A percentile compares a stretch with the other conserved stretches of the same genome.
These are phyloP conservation scores for Hemileccinum rubropunctum DNA, from an alignment of 768 basidiomycete species.

Conservation along the genomic window DNA sequence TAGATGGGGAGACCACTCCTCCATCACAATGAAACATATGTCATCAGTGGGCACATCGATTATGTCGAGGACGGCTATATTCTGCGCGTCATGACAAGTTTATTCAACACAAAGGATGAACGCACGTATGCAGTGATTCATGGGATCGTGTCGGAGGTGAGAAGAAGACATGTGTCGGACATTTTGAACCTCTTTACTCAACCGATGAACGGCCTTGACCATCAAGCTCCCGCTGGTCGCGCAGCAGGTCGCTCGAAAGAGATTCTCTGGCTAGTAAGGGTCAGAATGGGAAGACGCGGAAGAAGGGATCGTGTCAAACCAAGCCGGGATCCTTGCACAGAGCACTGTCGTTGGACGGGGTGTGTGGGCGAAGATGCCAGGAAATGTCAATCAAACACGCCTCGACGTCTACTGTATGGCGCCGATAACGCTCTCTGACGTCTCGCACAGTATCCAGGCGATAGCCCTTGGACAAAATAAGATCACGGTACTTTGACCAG, in stretches of 20 bases:
- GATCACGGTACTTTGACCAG: conserved; percentile 54
- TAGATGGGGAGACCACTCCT: conserved; percentile 72
- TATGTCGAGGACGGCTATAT: conserved; percentile 61
- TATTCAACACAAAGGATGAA: conserved; percentile 12
- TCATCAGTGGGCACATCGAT: conserved; percentile 51
- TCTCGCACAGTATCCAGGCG: conserved; percentile 68
- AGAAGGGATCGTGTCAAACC: conserved; percentile 37
- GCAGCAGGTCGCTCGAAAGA: conserved; percentile 64
- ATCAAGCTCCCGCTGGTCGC: conserved; percentile 53
- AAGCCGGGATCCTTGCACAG: conserved; percentile 72
- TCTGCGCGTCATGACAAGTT: conserved; percentile 8
- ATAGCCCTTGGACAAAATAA: conserved; percentile 52
- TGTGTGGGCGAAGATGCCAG: conserved; percentile 34
- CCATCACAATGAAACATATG: conserved; percentile 73
- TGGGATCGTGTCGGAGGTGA: conserved; percentile 52
- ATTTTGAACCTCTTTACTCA: conserved; percentile 61
- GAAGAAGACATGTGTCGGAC: conserved; percentile 55
- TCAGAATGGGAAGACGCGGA: conserved; percentile 7
- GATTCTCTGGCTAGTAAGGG: conserved; percentile 55
- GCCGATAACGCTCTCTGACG: conserved; percentile 56
- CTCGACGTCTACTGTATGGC: conserved; percentile 22
- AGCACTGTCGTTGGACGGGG: conserved; percentile 48
- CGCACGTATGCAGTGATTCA: conserved; percentile 79
- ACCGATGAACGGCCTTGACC: conserved; percentile 64
- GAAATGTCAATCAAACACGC: conserved; percentile 21